A percentile compares a stretch with the other conserved stretches of the same genome.
These are phyloP conservation scores for Ustilago cynodontis DNA, from an alignment of 1,284 basidiomycete genomes.

Conservation along the genomic window DNA sequence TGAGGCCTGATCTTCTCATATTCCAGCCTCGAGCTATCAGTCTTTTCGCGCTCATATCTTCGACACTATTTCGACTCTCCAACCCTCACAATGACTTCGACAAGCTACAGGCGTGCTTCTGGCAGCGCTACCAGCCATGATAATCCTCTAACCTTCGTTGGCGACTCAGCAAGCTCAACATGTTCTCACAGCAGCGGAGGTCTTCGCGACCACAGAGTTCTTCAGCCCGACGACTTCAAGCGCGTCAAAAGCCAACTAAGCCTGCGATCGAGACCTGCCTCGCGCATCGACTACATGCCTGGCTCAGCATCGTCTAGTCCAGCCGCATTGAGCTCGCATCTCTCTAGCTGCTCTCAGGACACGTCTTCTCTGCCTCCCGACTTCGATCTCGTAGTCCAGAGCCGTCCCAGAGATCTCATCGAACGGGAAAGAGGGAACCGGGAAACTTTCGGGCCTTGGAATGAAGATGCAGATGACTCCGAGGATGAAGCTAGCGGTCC, in stretches of 20 bases:
- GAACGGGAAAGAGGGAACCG: conserved; percentile 12
- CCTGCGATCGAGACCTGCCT: conserved; percentile 21
- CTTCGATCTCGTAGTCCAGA: conserved; percentile 25
- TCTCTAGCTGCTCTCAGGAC: not conserved
- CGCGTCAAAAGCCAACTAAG: conserved; percentile 26
- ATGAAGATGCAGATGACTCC: conserved; percentile 7
- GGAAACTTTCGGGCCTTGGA: conserved; percentile 25
- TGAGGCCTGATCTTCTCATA: not conserved
- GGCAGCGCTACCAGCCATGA: conserved; percentile 10
- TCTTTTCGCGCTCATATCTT: not conserved
- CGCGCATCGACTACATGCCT: conserved; percentile 8
- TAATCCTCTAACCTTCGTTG: not conserved
- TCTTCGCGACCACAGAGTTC: conserved; percentile 29
- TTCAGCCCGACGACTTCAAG: conserved; percentile 41
- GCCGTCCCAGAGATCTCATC: conserved; percentile 4
- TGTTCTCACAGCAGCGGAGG: conserved; percentile 14
- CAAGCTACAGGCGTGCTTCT: not conserved
- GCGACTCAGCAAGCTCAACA: conserved; percentile 8
- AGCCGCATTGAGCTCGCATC: not conserved
- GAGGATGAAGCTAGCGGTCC: not conserved
- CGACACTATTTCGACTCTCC: not conserved
- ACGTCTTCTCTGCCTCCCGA: conserved; percentile 19
- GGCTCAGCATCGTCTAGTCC: conserved; percentile 3
- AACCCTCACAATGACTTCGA: conserved; percentile 11
- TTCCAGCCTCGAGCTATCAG: not conserved